Percentiles rank a stretch among this genome's conserved stretches.
Conservation (phyloP, 306 rosid genomes). For the Pueraria montana region DNA sequence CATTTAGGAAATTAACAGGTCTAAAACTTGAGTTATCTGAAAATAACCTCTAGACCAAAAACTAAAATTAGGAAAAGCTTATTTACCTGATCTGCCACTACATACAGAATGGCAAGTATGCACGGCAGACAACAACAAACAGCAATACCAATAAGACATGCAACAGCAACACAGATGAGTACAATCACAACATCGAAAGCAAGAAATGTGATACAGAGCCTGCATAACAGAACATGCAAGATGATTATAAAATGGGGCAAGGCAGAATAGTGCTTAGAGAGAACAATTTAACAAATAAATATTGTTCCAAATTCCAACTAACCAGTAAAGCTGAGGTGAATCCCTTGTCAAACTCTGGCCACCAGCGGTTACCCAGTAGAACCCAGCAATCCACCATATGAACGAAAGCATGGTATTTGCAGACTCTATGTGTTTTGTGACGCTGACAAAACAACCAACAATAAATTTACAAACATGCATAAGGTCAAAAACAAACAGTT, state of each 20-base stretch:
- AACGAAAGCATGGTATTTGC: constrained; percentile 80
- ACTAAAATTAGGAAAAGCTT: constrained; percentile 8
- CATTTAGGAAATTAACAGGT: constrained; percentile 18
- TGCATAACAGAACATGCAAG: constrained; percentile 56
- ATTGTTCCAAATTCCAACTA: constrained; percentile 44
- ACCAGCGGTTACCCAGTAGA: constrained; percentile 90
- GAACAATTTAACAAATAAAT: constrained; percentile 28
- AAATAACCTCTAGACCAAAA: neutral
- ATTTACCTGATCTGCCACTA: constrained; percentile 75
- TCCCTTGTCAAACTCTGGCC: constrained; percentile 69
- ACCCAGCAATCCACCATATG: constrained; percentile 88
- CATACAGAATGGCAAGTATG: constrained; percentile 81
- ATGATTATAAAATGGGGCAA: constrained; percentile 35
- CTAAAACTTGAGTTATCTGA: neutral
- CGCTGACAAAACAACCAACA: constrained; percentile 56
- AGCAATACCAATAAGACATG: constrained; percentile 89
- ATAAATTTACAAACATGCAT: neutral
- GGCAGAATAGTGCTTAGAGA: neutral
- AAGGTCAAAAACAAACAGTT: constrained; percentile 27
- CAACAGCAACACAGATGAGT: constrained; percentile 72
- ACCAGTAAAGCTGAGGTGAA: constrained; percentile 92
- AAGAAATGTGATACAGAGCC: constrained; percentile 88
- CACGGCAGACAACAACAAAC: constrained; percentile 97
- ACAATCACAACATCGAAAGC: constrained; percentile 80
- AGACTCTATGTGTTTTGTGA: constrained; percentile 67